A percentile compares a stretch with the other conserved stretches of the same genome.
These are phyloP conservation scores for Gilbertella persicaria DNA, from an alignment of 371 early-diverging fungal genomes.

Conservation along the genomic window DNA sequence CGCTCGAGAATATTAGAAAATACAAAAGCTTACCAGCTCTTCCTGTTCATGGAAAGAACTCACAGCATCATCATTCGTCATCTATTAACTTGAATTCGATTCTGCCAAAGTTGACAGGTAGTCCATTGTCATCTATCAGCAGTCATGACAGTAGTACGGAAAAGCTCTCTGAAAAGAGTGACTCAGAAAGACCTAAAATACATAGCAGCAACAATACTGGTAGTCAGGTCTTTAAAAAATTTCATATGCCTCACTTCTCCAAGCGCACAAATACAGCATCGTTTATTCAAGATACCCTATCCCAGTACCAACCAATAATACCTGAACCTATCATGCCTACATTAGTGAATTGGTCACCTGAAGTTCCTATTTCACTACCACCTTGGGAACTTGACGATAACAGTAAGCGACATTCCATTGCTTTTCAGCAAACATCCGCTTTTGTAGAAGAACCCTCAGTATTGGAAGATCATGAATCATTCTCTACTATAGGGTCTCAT, in stretches of 20 bases:
- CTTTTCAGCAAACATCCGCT: not conserved
- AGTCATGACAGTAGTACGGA: no score
- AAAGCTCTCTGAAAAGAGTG: no score
- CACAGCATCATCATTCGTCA: no score
- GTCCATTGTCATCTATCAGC: no score
- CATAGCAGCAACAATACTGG: not conserved
- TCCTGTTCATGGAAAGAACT: no score
- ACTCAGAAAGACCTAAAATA: no score
- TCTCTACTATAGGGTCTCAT: no score
- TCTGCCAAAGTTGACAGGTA: no score
- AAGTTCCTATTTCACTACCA: slow-evolving; percentile 14
- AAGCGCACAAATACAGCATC: not conserved
- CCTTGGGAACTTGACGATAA: slow-evolving; percentile 17
- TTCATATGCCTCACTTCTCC: slow-evolving; percentile 11
- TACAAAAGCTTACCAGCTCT: no score
- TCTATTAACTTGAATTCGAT: no score
- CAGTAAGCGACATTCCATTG: slow-evolving; percentile 5
- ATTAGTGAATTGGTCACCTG: slow-evolving; percentile 17
- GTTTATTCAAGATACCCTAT: no score
- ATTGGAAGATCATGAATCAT: not conserved
- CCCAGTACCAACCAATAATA: not conserved
- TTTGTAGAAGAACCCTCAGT: not conserved
- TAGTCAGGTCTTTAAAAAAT: slow-evolving; percentile 1
- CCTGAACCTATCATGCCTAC: slow-evolving; percentile 21
- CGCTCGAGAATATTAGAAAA: no score